Base-by-base conservation (phyloP, 2,329 filamentous ascomycete genomes). In the Macroventuria anomochaeta region DNA sequence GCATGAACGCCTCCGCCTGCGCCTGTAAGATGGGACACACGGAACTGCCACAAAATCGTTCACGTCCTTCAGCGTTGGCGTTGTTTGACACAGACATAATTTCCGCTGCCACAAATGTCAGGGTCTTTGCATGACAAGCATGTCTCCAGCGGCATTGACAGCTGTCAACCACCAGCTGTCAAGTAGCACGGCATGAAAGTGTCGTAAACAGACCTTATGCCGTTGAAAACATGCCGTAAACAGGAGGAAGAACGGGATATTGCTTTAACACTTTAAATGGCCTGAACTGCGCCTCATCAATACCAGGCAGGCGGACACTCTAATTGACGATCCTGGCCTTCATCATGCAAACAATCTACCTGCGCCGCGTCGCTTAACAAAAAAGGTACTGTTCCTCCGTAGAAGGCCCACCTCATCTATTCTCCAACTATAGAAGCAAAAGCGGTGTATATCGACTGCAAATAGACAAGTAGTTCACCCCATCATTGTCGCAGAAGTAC, bases 211-310 rank as follows among this genome's bases (percentile, higher is more conserved):
- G 7, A 21, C 7, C 8, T 52, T 18, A 52, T 52, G 48, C 40
- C 33, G 21, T 37, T 25, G 26, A 32, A 39, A 51, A 44, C 40
- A 50, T 36, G 12, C 25, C 7, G n/a, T 20, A 37, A 39, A 31
- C 34, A 13, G 39, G 8, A 10, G 6, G 12, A 29, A 26, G 7
- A 8, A 36, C 31, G 7, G 7, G 43, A 26, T 31, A 25, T 42
- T 47, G 50, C 42, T 53, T 42, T 37, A 23, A n/a, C 15, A 3
- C 5, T 12, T 10, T 31, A 31, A 38, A 38, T 42, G 37, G 51
- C 44, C 51, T 48, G 33, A 28, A 42, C 53, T 41, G 41, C 37
- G 53, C 53, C 53, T 42, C 53, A 42, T 51, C 37, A 46, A 42
- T 34, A 40, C 46, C 41, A 49, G 32, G 51, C 39, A 40, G 33